Evolutionary conservation across 75 land plant genomes (phyloP).

Genomic region (Gnetum montanum): DNA sequence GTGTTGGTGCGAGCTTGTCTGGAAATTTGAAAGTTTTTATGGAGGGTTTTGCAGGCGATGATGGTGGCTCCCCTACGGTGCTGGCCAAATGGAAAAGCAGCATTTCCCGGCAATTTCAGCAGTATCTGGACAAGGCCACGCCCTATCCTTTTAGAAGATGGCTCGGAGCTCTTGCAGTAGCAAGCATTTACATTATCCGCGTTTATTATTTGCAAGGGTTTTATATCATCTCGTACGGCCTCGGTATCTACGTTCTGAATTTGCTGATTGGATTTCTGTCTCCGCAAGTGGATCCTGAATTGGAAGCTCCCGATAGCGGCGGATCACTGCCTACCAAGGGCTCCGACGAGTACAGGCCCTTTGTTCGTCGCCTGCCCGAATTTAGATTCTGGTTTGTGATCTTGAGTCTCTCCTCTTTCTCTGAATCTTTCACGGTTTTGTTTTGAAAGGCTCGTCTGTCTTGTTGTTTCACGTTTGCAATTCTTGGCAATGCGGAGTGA

Average conservation of each 20-base stretch:
- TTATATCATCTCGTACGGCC: slow-evolving; percentile 54
- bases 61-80: slow-evolving; percentile 15
- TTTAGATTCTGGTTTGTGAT: slow-evolving; percentile 57
- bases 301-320: slow-evolving; percentile 25
- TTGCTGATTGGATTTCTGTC: slow-evolving; percentile 66
- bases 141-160: slow-evolving; percentile 43
- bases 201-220: slow-evolving; percentile 58
- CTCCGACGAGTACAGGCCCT: slow-evolving; percentile 50
- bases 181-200: slow-evolving; percentile 37
- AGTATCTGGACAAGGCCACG: slow-evolving; percentile 49
- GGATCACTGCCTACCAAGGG: slow-evolving; percentile 37
- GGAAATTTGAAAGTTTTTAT: no score
- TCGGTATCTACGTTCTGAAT: slow-evolving; percentile 59
- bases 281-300: slow-evolving; percentile 56
- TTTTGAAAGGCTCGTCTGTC: no score
- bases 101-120: slow-evolving; percentile 42
- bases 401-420: no score
- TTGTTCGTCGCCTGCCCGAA: slow-evolving; percentile 47
- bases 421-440: no score
- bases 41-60: slow-evolving; percentile 33
- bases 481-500: no score
- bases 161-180: slow-evolving; percentile 33
- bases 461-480: no score
- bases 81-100: slow-evolving; percentile 35
- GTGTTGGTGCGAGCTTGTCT: no score